These are phyloP conservation scores for Fusarium scirpi DNA, from an alignment of 2,329 filamentous ascomycete genomes.

Conservation along the genomic window DNA sequence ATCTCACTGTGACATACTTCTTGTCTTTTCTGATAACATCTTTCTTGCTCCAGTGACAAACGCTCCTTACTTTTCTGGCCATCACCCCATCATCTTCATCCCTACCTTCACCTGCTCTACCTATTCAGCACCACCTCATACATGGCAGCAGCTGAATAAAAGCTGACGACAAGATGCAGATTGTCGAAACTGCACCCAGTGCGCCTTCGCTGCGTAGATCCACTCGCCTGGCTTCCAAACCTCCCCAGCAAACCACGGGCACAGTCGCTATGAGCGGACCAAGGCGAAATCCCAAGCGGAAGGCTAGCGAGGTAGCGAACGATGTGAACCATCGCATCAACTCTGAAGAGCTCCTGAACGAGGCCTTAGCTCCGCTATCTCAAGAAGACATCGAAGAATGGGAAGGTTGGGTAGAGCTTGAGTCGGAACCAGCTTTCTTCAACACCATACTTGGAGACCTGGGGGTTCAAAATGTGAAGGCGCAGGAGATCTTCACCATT, in stretches of 20 bases:
- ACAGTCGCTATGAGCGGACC: constrained; percentile 36
- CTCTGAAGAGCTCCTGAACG: constrained; percentile 58
- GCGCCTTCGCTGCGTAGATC: constrained; percentile 36
- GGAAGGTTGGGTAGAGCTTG: constrained; percentile 84
- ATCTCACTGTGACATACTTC: background rate
- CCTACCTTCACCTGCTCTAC: background rate
- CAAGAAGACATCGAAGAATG: constrained; percentile 69
- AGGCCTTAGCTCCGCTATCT: constrained; percentile 61
- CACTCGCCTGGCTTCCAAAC: constrained; percentile 27
- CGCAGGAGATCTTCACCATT: constrained; percentile 81
- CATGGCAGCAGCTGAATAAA: constrained; percentile 6
- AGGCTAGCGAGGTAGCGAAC: constrained; percentile 53
- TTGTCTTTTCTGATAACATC: background rate
- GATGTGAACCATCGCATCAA: constrained; percentile 46
- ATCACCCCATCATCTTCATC: background rate
- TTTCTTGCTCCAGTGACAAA: background rate
- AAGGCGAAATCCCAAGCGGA: constrained; percentile 60
- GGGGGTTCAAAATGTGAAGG: constrained; percentile 77
- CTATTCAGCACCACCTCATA: background rate
- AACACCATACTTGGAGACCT: constrained; percentile 85
- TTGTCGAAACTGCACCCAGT: background rate
- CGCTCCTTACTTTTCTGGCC: background rate
- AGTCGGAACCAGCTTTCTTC: constrained; percentile 91
- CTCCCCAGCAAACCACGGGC: constrained; percentile 1
- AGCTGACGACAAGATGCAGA: constrained; percentile 27